A percentile compares a stretch with the other conserved stretches of the same genome.
Evolutionary conservation across 495 filamentous ascomycete genomes (phyloP).

Genomic region (Aspergillus wentii): DNA sequence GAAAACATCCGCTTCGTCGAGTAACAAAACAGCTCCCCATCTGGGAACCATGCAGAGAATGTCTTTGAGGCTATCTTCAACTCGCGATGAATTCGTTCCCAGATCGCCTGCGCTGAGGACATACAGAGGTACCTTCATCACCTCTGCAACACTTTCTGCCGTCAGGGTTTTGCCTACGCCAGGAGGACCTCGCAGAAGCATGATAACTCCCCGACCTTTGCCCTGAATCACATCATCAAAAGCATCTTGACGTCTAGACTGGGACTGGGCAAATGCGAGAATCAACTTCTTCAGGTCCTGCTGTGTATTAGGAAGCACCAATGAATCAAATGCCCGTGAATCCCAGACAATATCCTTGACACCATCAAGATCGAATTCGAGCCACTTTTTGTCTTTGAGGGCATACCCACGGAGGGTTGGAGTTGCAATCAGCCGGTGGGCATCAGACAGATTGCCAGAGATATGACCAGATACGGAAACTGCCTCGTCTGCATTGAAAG

Average conservation of each 20-base stretch:
- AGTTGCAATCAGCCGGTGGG: slow-evolving; percentile 12
- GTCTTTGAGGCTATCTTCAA: slow-evolving; percentile 45
- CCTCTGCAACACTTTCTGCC: slow-evolving; percentile 31
- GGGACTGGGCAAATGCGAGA: slow-evolving; percentile 24
- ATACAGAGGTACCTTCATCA: slow-evolving; percentile 25
- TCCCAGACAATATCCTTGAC: slow-evolving; percentile 46
- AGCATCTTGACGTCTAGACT: slow-evolving; percentile 16
- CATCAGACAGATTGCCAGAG: slow-evolving; percentile 9
- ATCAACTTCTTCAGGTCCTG: slow-evolving; percentile 25
- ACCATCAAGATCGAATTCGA: slow-evolving; percentile 32
- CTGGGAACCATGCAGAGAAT: slow-evolving; percentile 44
- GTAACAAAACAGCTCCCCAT: slow-evolving; percentile 43
- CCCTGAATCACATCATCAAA: slow-evolving; percentile 28
- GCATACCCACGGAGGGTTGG: slow-evolving; percentile 21
- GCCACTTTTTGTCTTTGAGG: slow-evolving; percentile 35
- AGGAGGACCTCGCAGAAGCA: slow-evolving; percentile 36
- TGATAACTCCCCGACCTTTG: slow-evolving; percentile 32
- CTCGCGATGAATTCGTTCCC: slow-evolving; percentile 39
- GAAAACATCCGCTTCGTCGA: slow-evolving; percentile 46
- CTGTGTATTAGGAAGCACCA: slow-evolving; percentile 39
- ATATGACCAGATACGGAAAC: slow-evolving; percentile 12
- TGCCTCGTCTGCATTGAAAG: slow-evolving; percentile 29
- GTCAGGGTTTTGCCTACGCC: slow-evolving; percentile 42
- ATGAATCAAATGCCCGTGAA: slow-evolving; percentile 46
- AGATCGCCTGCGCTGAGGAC: slow-evolving; percentile 52